These are phyloP conservation scores for Backusella luteola DNA, from an alignment of 192 early-diverging fungal species.

Conservation along the genomic window DNA sequence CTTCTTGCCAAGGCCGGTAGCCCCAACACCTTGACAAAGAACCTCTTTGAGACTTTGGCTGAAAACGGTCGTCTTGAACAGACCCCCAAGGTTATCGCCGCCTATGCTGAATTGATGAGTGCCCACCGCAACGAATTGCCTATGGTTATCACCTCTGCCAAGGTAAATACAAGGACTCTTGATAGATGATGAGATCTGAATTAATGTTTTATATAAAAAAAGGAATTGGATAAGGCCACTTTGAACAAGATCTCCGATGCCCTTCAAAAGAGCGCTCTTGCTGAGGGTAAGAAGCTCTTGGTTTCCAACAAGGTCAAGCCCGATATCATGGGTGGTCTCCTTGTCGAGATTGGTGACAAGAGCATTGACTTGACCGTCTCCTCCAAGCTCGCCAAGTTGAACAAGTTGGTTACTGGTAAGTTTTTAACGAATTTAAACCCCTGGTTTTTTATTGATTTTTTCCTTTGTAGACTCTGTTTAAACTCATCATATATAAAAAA, in stretches of 20 bases:
- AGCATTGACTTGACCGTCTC: constrained; percentile 98
- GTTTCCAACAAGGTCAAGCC: constrained; percentile 91
- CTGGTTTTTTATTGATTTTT: not conserved
- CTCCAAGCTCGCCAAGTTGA: constrained; percentile 93
- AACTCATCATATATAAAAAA: not conserved
- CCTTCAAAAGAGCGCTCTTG: constrained; percentile 69
- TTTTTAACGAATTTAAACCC: not conserved
- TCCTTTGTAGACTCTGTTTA: constrained; percentile 1
- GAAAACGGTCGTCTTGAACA: constrained; percentile 94
- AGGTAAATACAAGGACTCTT: constrained; percentile 43
- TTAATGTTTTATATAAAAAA: constrained; percentile 19
- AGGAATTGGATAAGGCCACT: constrained; percentile 76
- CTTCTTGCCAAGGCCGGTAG: constrained; percentile 61
- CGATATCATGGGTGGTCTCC: constrained; percentile 90
- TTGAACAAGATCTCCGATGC: constrained; percentile 53
- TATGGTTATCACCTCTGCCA: constrained; percentile 88
- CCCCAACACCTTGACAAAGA: constrained; percentile 78
- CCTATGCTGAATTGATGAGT: constrained; percentile 82
- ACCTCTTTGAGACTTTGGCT: constrained; percentile 89
- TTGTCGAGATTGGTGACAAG: constrained; percentile 97
- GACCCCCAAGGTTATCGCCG: constrained; percentile 75
- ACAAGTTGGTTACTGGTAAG: constrained; percentile 81
- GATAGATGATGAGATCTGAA: not conserved
- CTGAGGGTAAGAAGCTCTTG: constrained; percentile 79
- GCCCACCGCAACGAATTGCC: constrained; percentile 87